Evolutionary conservation across 2,329 filamentous ascomycete species (phyloP).

Genomic region (Intubia oerlemansii): DNA sequence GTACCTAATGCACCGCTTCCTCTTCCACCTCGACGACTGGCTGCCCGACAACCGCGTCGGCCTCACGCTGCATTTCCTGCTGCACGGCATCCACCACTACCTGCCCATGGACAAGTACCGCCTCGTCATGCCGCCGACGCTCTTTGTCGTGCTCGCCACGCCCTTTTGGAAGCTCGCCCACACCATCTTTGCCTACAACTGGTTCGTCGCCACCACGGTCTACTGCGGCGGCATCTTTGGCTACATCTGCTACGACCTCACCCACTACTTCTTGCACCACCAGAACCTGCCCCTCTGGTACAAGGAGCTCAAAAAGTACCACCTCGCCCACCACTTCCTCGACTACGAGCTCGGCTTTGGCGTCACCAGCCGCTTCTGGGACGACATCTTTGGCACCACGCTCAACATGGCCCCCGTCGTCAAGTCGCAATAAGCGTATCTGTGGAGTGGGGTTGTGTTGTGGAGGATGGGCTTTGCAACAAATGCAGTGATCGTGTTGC

Average conservation of each 20-base stretch:
- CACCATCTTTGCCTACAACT: constrained; percentile 59
- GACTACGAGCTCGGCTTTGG: constrained; percentile 97
- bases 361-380: constrained; percentile 93
- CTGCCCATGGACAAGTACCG: constrained; percentile 97
- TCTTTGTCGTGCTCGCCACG: constrained; percentile 63
- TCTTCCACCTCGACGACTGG: constrained; percentile 82
- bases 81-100: constrained; percentile 96
- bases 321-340: constrained; percentile 90
- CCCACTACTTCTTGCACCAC: constrained; percentile 97
- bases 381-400: constrained; percentile 77
- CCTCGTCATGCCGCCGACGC: constrained; percentile 84
- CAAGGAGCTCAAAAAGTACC: constrained; percentile 87
- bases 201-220: constrained; percentile 57
- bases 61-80: constrained; percentile 73
- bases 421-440: constrained; percentile 18
- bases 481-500: too few relatives aligned
- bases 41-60: constrained; percentile 82
- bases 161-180: constrained; percentile 92
- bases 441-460: too few relatives aligned
- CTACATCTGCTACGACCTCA: constrained; percentile 91
- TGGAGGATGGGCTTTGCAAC: too few relatives aligned
- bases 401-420: constrained; percentile 20
- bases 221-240: constrained; percentile 87
- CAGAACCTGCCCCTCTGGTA: constrained; percentile 80
- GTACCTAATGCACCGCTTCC: constrained; percentile 68